Evolutionary conservation across 1,139 yeast species (phyloP).

Genomic region (Suhomyces taliae): DNA sequence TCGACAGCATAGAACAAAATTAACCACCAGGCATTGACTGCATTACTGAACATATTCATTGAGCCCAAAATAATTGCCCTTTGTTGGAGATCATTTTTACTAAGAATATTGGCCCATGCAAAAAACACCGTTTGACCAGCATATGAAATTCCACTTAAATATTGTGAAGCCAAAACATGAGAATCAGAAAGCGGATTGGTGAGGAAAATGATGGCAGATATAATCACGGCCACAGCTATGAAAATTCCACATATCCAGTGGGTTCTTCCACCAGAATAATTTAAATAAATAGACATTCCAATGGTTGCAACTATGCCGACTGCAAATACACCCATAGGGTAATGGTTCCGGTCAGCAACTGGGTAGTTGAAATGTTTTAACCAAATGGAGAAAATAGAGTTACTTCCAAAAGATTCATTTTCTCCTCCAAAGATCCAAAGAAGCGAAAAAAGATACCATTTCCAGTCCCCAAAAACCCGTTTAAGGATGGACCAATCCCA

Average conservation of each 20-base stretch:
- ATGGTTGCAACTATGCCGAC: constrained; percentile 53
- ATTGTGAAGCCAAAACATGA: constrained; percentile 54
- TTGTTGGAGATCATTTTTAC: constrained; percentile 54
- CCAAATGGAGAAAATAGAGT: constrained; percentile 55
- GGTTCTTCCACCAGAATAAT: constrained; percentile 46
- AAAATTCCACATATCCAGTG: constrained; percentile 52
- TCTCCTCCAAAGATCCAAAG: constrained; percentile 64
- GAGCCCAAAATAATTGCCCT: constrained; percentile 59
- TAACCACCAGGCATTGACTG: constrained; percentile 67
- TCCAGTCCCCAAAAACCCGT: constrained; percentile 57
- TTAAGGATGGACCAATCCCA: constrained; percentile 45
- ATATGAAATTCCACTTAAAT: constrained; percentile 51
- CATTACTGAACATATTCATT: constrained; percentile 64
- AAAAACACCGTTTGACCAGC: constrained; percentile 61
- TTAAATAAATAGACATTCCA: constrained; percentile 47
- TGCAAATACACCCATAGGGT: constrained; percentile 58
- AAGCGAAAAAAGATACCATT: constrained; percentile 55
- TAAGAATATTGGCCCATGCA: constrained; percentile 61
- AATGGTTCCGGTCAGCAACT: constrained; percentile 50
- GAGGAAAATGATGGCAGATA: constrained; percentile 45
- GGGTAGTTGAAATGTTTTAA: constrained; percentile 44
- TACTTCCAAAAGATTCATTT: constrained; percentile 54
- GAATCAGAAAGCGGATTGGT: constrained; percentile 31
- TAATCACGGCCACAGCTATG: constrained; percentile 39
- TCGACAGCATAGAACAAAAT: constrained; percentile 51